Conservation (phyloP, 176 grass and related monocot genomes). For the Microstegium vimineum region DNA sequence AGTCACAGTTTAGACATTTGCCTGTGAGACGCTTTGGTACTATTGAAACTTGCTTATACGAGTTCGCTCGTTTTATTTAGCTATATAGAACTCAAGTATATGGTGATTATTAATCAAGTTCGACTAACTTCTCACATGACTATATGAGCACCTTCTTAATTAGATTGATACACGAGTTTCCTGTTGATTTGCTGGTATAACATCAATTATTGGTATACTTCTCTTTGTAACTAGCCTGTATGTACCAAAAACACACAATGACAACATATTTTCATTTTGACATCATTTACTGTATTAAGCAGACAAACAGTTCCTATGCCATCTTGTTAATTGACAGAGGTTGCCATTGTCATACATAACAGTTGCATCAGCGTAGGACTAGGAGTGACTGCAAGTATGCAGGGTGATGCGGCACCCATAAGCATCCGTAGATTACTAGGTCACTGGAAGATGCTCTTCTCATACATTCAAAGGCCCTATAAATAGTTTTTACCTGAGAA, state of each 20-base stretch:
- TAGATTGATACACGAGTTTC: background rate
- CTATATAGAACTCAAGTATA: background rate
- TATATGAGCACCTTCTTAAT: background rate
- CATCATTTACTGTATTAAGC: background rate
- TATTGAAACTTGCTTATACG: background rate
- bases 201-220: background rate
- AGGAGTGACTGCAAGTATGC: background rate
- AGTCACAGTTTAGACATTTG: background rate
- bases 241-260: background rate
- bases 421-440: background rate
- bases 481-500: conserved; percentile 20
- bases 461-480: background rate
- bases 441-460: conserved; percentile 6
- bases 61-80: background rate
- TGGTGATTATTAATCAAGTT: background rate
- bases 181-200: background rate
- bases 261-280: background rate
- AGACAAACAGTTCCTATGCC: background rate
- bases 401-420: background rate
- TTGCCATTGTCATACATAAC: background rate
- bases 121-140: background rate
- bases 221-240: background rate
- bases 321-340: background rate
- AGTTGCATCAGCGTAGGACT: background rate
- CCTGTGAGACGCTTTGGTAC: background rate